phyloP scores from a whole-genome alignment of 768 basidiomycete genomes.

The Rhizopogon vinicolor region DNA sequence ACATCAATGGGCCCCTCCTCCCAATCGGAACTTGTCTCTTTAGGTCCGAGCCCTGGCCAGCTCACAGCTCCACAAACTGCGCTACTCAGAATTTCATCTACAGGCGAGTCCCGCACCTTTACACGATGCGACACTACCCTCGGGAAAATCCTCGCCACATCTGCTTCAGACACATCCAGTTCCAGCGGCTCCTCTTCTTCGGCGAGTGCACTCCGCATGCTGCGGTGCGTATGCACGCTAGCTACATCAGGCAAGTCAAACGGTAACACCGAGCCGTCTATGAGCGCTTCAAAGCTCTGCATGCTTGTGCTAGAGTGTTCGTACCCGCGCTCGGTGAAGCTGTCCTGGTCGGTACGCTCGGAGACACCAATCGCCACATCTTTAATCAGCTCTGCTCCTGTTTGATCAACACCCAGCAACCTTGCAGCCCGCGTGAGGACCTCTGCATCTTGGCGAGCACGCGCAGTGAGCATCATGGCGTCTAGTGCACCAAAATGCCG shows the following conservation, averaged over 20 bases:
- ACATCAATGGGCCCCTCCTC: not conserved
- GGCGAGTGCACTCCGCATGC: conserved; percentile 1
- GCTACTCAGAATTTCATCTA: conserved; percentile 66
- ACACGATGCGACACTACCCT: conserved; percentile 73
- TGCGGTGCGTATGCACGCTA: conserved; percentile 1
- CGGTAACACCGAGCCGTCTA: conserved; percentile 8
- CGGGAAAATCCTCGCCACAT: conserved; percentile 70
- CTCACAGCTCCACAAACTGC: conserved; percentile 51
- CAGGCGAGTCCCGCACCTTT: conserved; percentile 61
- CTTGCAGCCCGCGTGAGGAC: conserved; percentile 64
- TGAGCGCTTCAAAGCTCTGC: conserved; percentile 10
- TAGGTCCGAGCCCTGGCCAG: conserved; percentile 7
- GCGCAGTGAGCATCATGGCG: conserved; percentile 58
- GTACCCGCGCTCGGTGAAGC: conserved; percentile 12
- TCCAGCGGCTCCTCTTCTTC: conserved; percentile 21
- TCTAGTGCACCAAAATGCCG: conserved; percentile 70
- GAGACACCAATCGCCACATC: conserved; percentile 17
- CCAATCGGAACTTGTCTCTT: conserved; percentile 8
- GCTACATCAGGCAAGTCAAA: conserved; percentile 11
- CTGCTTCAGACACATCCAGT: conserved; percentile 68
- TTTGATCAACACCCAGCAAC: conserved; percentile 57
- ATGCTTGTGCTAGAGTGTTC: conserved; percentile 12
- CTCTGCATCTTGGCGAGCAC: conserved; percentile 58
- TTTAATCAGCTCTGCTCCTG: conserved; percentile 53
- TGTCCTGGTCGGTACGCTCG: conserved; percentile 12